phyloP scores from a whole-genome alignment of 345 rosid genomes.

The Populus euphratica region DNA sequence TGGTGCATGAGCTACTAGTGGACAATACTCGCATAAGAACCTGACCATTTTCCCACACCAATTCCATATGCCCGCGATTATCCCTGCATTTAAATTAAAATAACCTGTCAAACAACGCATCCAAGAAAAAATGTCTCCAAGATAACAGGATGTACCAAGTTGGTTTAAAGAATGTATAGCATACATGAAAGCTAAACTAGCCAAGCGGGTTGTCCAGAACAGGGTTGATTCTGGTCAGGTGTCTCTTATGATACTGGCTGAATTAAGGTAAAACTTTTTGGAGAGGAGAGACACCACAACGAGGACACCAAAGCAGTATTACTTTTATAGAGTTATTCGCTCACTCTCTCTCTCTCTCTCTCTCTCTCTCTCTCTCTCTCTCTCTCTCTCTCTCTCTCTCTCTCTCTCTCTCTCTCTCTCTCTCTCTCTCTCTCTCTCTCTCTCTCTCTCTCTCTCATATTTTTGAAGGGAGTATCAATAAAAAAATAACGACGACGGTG shows the following conservation, averaged over 20 bases:
- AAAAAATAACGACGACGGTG: neutral
- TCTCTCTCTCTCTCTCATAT: too few species aligned
- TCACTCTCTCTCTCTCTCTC: neutral
- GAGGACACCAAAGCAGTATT: too few species aligned
- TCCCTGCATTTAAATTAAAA: slow-evolving; percentile 33
- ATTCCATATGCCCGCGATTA: slow-evolving; percentile 34
- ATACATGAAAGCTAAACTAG: slow-evolving; percentile 20
- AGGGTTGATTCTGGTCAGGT: neutral
- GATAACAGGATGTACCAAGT: neutral
- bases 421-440: neutral
- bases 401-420: neutral
- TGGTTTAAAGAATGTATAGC: neutral
- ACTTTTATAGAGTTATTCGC: too few species aligned
- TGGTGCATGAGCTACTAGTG: slow-evolving; percentile 2
- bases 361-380: too few species aligned
- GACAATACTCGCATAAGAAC: slow-evolving; percentile 20
- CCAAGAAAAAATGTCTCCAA: neutral
- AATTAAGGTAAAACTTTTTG: too few species aligned
- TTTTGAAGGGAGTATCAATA: neutral
- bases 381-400: too few species aligned
- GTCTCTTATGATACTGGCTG: neutral
- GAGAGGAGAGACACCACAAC: too few species aligned
- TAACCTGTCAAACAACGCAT: neutral
- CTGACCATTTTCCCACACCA: slow-evolving; percentile 38
- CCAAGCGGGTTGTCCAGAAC: neutral